phyloP scores from a whole-genome alignment of 2,329 filamentous ascomycete genomes.

The Xylariaceae sp. region DNA sequence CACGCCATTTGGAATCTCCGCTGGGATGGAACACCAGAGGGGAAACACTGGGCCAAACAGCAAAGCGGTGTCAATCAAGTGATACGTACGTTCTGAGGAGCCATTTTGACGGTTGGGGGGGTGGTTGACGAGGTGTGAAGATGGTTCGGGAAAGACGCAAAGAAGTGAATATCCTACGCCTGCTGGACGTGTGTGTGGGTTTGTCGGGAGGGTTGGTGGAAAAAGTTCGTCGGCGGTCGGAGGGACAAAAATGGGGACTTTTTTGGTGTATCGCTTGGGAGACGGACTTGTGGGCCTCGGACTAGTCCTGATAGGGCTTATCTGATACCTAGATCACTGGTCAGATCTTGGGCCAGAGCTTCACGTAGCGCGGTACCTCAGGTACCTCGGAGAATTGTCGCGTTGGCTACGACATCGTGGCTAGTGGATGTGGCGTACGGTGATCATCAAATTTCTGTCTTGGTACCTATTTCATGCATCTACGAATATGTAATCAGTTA shows the following conservation, averaged over 20 bases:
- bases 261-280: conserved; percentile 32
- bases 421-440: too few species aligned
- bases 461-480: too few species aligned
- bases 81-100: conserved; percentile 81
- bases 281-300: conserved; percentile 17
- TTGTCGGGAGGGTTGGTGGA: conserved; percentile 19
- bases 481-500: too few species aligned
- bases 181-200: conserved; percentile 17
- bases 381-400: too few species aligned
- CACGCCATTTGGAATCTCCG: conserved; percentile 45
- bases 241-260: conserved; percentile 19
- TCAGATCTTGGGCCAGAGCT: background rate
- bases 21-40: conserved; percentile 31
- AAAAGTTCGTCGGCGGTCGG: conserved; percentile 19
- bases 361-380: too few species aligned
- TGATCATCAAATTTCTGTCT: too few species aligned
- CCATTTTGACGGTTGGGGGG: conserved; percentile 56
- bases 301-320: conserved; percentile 21
- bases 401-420: too few species aligned
- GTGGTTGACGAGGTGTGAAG: conserved; percentile 30
- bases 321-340: background rate
- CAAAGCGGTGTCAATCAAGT: conserved; percentile 73
- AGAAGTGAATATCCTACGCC: conserved; percentile 55
- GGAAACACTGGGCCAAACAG: conserved; percentile 64
- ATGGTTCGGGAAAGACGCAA: conserved; percentile 50